phyloP scores from a whole-genome alignment of 2,329 filamentous ascomycete genomes.

The Cryphonectria naterciae region DNA sequence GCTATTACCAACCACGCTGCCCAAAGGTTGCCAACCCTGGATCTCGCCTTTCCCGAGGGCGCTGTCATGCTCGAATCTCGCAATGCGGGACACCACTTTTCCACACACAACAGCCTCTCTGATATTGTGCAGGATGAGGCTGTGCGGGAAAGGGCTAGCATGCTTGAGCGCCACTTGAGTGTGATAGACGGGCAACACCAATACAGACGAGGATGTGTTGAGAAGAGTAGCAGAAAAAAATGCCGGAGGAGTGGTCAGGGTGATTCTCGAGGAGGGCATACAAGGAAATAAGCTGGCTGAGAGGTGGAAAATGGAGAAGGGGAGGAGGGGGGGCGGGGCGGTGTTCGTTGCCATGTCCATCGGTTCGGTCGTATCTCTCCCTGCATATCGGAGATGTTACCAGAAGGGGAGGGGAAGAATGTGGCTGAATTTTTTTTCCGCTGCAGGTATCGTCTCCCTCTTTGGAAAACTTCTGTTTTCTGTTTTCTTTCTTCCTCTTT shows the following conservation, averaged over 20 bases:
- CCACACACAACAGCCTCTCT: not conserved
- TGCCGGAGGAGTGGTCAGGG: not conserved
- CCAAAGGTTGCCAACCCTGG: not conserved
- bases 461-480: not conserved
- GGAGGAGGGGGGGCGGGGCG: not conserved
- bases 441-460: not conserved
- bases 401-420: not conserved
- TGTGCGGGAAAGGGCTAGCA: not conserved
- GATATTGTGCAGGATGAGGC: not conserved
- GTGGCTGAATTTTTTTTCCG: not conserved
- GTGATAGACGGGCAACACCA: not conserved
- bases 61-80: not conserved
- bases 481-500: not conserved
- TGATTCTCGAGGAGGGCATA: not conserved
- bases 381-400: not conserved
- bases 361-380: not conserved
- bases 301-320: not conserved
- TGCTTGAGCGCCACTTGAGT: not conserved
- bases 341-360: not conserved
- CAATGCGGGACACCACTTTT: not conserved
- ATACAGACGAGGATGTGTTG: not conserved
- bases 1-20: not conserved
- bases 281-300: not conserved
- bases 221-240: not conserved
- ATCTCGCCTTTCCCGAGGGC: not conserved